Conservation (phyloP, 1,284 basidiomycete genomes). For the Pseudozyma sp. region DNA sequence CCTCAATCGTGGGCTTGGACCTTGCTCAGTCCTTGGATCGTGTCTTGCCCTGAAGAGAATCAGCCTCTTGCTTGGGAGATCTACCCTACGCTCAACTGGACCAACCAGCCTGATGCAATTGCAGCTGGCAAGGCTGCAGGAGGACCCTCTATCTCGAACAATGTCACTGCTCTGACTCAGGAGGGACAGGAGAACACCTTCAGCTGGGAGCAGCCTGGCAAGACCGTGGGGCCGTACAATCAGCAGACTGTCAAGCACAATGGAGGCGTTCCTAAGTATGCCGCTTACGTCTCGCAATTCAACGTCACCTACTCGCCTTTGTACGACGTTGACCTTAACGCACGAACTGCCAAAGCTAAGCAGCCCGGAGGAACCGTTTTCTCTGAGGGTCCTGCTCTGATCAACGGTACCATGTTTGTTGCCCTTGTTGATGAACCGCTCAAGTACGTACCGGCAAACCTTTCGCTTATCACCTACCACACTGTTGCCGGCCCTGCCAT, state of each 20-base stretch:
- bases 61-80: conserved; percentile 51
- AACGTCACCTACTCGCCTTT: conserved; percentile 57
- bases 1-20: conserved; percentile 61
- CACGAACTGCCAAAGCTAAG: conserved; percentile 46
- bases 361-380: conserved; percentile 49
- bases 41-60: conserved; percentile 49
- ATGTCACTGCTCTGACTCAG: conserved; percentile 49
- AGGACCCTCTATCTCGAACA: conserved; percentile 54
- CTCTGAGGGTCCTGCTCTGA: conserved; percentile 28
- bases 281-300: conserved; percentile 55
- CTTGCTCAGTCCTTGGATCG: conserved; percentile 52
- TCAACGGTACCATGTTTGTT: conserved; percentile 57
- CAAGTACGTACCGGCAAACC: conserved; percentile 49
- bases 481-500: conserved; percentile 57
- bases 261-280: conserved; percentile 43
- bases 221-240: conserved; percentile 51
- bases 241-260: conserved; percentile 52
- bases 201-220: conserved; percentile 49
- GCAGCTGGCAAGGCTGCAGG: conserved; percentile 46
- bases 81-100: conserved; percentile 54
- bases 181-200: conserved; percentile 46
- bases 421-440: conserved; percentile 44
- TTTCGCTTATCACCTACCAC: conserved; percentile 52
- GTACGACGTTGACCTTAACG: conserved; percentile 49
- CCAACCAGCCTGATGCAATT: conserved; percentile 49